Evolutionary conservation across 106 monocot genomes (phyloP).

Genomic region (Iris macrosiphon): DNA sequence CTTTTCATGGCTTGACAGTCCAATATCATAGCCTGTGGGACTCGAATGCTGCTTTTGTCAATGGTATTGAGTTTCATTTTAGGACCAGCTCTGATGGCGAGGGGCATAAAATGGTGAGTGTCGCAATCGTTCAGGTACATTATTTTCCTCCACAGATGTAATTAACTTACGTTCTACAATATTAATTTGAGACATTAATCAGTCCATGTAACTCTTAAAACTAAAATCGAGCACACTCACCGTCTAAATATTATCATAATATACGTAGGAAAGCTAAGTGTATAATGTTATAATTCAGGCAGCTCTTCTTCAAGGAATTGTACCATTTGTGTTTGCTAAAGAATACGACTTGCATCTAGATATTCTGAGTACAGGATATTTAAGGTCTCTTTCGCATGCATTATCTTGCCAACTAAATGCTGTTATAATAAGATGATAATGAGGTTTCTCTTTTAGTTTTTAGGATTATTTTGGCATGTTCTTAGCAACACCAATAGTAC

Average conservation of each 20-base stretch:
- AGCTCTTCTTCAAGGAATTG: conserved; percentile 76
- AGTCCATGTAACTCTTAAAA: too few species aligned
- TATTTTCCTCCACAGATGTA: too few species aligned
- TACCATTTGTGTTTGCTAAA: conserved; percentile 84
- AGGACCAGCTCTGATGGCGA: conserved; percentile 56
- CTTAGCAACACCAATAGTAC: conserved; percentile 50
- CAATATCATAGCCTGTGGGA: conserved; percentile 61
- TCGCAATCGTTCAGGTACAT: conserved; percentile 62
- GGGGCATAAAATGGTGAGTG: conserved; percentile 27
- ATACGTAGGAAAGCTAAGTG: background rate
- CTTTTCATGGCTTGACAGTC: conserved; percentile 70
- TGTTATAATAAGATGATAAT: background rate
- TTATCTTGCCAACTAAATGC: background rate
- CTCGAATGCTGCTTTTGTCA: conserved; percentile 30
- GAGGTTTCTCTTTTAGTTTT: conserved; percentile 5
- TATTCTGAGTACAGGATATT: conserved; percentile 78
- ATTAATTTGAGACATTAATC: too few species aligned
- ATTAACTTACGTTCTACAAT: too few species aligned
- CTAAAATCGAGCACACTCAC: background rate
- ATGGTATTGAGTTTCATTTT: conserved; percentile 51
- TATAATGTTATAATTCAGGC: conserved; percentile 40
- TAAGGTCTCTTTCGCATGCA: background rate
- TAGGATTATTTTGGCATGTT: conserved; percentile 79
- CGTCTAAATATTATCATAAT: background rate
- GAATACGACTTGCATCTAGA: conserved; percentile 70